These are phyloP conservation scores for Cercospora janseana DNA, from an alignment of 2,329 filamentous ascomycete species.

Conservation along the genomic window DNA sequence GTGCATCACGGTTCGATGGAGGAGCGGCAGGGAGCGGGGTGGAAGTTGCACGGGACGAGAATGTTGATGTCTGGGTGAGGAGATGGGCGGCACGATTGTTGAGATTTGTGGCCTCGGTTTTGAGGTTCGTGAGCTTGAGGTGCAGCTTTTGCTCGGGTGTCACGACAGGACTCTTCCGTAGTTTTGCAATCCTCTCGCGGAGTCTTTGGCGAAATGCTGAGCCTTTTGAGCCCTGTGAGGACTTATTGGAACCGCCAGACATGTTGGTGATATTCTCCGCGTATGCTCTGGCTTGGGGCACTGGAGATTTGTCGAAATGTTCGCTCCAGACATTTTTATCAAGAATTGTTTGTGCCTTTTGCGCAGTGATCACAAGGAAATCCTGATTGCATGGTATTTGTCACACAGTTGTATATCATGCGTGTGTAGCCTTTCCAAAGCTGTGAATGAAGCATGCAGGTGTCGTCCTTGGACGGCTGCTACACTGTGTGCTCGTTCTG, in stretches of 20 bases:
- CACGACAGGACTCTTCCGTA: slow-evolving; percentile 11
- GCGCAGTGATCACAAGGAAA: not conserved
- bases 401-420: not conserved
- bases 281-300: not conserved
- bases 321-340: too few species aligned
- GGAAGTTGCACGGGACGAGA: slow-evolving; percentile 8
- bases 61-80: slow-evolving; percentile 3
- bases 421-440: not conserved
- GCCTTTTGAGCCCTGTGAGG: not conserved
- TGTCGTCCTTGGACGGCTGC: too few species aligned
- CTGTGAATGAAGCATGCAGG: not conserved
- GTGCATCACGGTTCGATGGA: slow-evolving; percentile 11
- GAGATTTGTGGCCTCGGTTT: slow-evolving; percentile 13
- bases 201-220: slow-evolving; percentile 3
- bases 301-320: too few species aligned
- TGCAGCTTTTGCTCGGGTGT: slow-evolving; percentile 15
- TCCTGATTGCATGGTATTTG: slow-evolving; percentile 1
- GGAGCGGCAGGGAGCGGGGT: slow-evolving; percentile 15
- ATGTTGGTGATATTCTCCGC: not conserved
- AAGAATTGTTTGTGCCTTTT: too few species aligned
- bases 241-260: too few species aligned
- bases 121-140: slow-evolving; percentile 14
- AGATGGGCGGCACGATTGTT: slow-evolving; percentile 6
- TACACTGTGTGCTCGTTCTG: not conserved
- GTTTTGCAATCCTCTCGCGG: slow-evolving; percentile 5